Evolutionary conservation across 495 filamentous ascomycete species (phyloP), one percentile per base, ranked within the genome.

Genomic region (Penicillium samsonianum): DNA sequence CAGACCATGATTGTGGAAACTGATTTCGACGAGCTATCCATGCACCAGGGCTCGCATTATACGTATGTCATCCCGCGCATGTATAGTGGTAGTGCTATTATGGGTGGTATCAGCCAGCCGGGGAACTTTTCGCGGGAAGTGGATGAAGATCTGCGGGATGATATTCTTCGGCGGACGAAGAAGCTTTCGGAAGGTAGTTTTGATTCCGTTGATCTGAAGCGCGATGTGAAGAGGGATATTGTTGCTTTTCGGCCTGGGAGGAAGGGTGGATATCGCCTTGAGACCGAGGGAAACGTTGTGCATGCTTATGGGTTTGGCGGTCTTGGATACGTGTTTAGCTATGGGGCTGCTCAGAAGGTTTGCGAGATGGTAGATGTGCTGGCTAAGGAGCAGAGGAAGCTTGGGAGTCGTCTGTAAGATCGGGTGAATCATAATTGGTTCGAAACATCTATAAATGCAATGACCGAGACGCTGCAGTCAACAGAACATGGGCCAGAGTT

Each of bases 1-100:
- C 62, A 65, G 35, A 65, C 59, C 0, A 65, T 65, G 59, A 56
- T 65, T 5, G 50, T 61, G 23, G 35, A 65, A 30, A 58, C 54
- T 0, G 54, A 61, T 46, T 58, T 55, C 10, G 51, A 62, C 11
- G 58, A 58, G 28, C 20, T 62, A 2, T 37, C 28, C 40, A 58
- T 65, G 58, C 20, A 19, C 5, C 62, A 65, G 45, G 59, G 62
- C 10, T 61, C 62, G 2, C 58, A 65, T 9, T 65, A 61, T 33
- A 51, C 62, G 0, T 65, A 65, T 46, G 35, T 61, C 2, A 65
- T 65, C 16, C 62, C 62, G 7, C 58, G 62, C 14, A 59, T 61
- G 59, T 48, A 49, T 42, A 52, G 55, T 3, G 45, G 49, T 4
- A 59, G 62, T 38, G 62, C 43, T 2, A 65, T 65, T 14, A 52